Base-by-base conservation (phyloP, 106 monocot species). In the Chionographis japonica region DNA sequence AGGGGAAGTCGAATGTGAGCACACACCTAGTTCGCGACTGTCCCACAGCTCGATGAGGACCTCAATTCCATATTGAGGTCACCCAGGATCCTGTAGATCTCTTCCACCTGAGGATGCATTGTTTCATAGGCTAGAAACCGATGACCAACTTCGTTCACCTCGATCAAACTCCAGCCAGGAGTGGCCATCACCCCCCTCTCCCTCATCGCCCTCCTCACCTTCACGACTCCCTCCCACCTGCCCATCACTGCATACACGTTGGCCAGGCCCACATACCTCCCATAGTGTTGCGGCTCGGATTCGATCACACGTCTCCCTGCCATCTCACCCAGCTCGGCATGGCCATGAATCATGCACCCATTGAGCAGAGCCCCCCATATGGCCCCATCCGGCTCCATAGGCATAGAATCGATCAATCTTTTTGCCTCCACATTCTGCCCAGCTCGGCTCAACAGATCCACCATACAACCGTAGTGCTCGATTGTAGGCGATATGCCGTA, bases 381-480 rank as follows among this genome's bases (percentile, higher is more conserved):
- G 0, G 57, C 79, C 3, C 72, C 79, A 63, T 84, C 80, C 3
- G 80, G 76, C 61, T 69, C 60, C 65, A 69, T 70, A 0, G 76
- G 76, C 79, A 84, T 80, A 9, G 17, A 16, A 15, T 56, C 20
- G 12, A 84, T 73, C 63, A 84, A 37, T 63, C 37, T 8, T 17
- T 73, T 73, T 0, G 84, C 84, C n/a, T 73, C 76, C 0, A 6
- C 52, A 4, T 63, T 55, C 6, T 38, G 15, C 14, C 84, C 84
- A 0, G 79, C 79, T 14, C 80, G 68, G 35, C 75, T 66, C 3
- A 84, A 59, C 8, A 84, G 63, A 69, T 84, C 84, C 4, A 84
- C 80, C 76, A 84, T 69, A 64, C 79, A 80, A 18, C 79, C 76
- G 38, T 84, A 84, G 35, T 84, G 84, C 64, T 84, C 84, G 12